Percentiles rank a stretch among this genome's conserved stretches.
Evolutionary conservation across 768 basidiomycete species (phyloP).

Genomic region (Auriscalpium microsporum): DNA sequence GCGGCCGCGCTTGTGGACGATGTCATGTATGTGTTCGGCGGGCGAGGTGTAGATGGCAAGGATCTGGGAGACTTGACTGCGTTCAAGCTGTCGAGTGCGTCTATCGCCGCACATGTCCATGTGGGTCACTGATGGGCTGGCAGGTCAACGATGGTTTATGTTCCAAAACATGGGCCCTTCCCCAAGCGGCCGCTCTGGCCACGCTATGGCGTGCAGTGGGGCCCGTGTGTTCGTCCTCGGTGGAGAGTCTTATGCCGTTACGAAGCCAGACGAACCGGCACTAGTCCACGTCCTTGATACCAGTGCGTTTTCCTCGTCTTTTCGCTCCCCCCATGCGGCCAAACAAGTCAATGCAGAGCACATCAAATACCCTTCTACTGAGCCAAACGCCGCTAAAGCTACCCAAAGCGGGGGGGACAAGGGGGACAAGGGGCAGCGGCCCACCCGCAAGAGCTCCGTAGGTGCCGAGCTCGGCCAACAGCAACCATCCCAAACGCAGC

Average conservation of each 20-base stretch:
- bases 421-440: constrained; percentile 23
- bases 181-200: constrained; percentile 86
- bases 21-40: constrained; percentile 96
- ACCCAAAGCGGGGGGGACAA: constrained; percentile 1
- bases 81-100: constrained; percentile 94
- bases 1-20: constrained; percentile 95
- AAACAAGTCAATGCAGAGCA: constrained; percentile 44
- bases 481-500: constrained; percentile 11
- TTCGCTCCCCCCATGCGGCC: background rate
- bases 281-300: constrained; percentile 92
- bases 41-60: constrained; percentile 93
- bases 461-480: constrained; percentile 3
- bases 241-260: constrained; percentile 77
- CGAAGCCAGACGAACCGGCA: constrained; percentile 69
- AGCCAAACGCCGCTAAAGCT: constrained; percentile 40
- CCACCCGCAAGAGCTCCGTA: constrained; percentile 42
- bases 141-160: constrained; percentile 99
- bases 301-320: constrained; percentile 43
- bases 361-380: constrained; percentile 75
- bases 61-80: constrained; percentile 92
- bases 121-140: constrained; percentile 1
- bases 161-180: constrained; percentile 99
- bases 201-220: constrained; percentile 95
- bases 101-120: background rate
- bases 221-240: constrained; percentile 88